Evolutionary conservation across 306 rosid species (phyloP).

Genomic region (Pueraria montana): DNA sequence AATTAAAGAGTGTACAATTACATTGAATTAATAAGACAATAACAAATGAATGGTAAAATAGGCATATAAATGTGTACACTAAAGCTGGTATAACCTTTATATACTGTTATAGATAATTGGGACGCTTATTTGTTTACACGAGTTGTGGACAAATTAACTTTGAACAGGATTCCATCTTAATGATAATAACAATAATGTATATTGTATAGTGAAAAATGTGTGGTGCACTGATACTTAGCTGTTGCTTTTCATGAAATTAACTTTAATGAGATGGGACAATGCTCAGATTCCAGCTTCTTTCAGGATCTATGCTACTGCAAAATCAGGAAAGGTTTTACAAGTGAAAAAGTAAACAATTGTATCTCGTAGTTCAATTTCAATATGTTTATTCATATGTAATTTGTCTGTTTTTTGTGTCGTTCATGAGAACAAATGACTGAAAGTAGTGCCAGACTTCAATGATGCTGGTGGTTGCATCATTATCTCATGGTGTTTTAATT

Average conservation of each 20-base stretch:
- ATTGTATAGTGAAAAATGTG: background rate
- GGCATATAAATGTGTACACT: too few relatives aligned
- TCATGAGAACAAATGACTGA: background rate
- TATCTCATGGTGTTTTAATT: constrained; percentile 25
- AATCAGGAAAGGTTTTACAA: constrained; percentile 60
- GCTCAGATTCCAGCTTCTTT: constrained; percentile 52
- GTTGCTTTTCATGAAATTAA: constrained; percentile 33
- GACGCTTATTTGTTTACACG: background rate
- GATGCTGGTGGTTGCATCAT: background rate
- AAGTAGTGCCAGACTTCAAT: background rate
- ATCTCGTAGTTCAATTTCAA: background rate
- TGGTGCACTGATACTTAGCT: constrained; percentile 18
- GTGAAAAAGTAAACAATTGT: constrained; percentile 66
- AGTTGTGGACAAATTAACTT: background rate
- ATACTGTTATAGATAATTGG: too few relatives aligned
- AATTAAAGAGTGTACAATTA: too few relatives aligned
- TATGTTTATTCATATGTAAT: background rate
- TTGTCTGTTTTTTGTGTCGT: background rate
- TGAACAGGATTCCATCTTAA: background rate
- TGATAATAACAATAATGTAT: background rate
- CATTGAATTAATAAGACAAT: too few relatives aligned
- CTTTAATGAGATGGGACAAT: constrained; percentile 56
- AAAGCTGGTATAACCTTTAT: too few relatives aligned
- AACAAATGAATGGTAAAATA: too few relatives aligned
- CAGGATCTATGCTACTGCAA: constrained; percentile 65